Evolutionary conservation across 805 yeast genomes (phyloP).

Genomic region (Wickerhamiella musiphila): DNA sequence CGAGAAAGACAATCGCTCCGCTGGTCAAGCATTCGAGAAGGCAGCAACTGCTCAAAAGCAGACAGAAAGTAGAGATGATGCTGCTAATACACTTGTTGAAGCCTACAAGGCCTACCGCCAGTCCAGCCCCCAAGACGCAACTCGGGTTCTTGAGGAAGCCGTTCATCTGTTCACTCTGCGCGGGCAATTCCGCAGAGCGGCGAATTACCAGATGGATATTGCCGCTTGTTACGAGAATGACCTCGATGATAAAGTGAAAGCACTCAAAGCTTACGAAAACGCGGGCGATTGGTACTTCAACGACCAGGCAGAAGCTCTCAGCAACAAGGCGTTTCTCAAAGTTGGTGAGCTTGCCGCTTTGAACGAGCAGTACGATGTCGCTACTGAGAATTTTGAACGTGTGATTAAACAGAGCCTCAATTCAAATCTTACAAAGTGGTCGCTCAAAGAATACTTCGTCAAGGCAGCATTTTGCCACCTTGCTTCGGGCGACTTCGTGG

Average conservation of each 20-base stretch:
- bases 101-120: conserved; percentile 75
- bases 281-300: conserved; percentile 94
- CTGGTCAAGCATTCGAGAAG: conserved; percentile 69
- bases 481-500: conserved; percentile 71
- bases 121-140: conserved; percentile 60
- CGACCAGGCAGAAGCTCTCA: conserved; percentile 81
- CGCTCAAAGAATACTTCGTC: conserved; percentile 77
- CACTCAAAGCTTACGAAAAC: conserved; percentile 64
- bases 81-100: conserved; percentile 76
- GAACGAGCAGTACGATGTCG: conserved; percentile 54
- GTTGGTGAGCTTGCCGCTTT: conserved; percentile 79
- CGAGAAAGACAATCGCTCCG: conserved; percentile 46
- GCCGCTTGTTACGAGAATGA: conserved; percentile 74
- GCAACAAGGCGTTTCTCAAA: conserved; percentile 74
- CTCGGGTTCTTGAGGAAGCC: conserved; percentile 57
- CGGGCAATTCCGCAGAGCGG: conserved; percentile 94
- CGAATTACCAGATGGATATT: conserved; percentile 80
- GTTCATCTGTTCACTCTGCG: conserved; percentile 67
- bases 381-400: conserved; percentile 59
- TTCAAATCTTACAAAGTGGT: conserved; percentile 71
- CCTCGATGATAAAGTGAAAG: conserved; percentile 45
- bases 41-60: conserved; percentile 70
- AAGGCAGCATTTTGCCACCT: conserved; percentile 69
- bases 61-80: conserved; percentile 72
- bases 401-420: conserved; percentile 62